Conservation (phyloP, 495 filamentous ascomycete genomes). For the Hypomontagnella submonticulosa region DNA sequence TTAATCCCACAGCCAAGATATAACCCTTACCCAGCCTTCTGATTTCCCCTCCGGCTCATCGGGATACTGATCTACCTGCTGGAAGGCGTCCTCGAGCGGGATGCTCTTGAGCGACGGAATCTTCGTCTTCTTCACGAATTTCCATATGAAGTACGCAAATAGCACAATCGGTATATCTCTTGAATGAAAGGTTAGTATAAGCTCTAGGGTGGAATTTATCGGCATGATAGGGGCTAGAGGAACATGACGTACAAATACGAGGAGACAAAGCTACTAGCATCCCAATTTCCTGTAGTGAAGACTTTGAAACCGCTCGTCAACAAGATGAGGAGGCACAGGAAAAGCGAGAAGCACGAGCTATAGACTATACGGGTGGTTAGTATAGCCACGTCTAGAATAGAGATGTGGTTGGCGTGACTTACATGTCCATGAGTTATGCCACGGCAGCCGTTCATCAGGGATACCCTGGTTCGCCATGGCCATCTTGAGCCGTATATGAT, state of each 20-base stretch:
- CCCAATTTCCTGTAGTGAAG: constrained; percentile 62
- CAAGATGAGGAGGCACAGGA: constrained; percentile 60
- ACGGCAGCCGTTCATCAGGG: constrained; percentile 51
- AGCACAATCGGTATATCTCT: constrained; percentile 67
- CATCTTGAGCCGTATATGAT: constrained; percentile 58
- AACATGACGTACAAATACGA: constrained; percentile 58
- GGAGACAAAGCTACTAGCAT: constrained; percentile 58
- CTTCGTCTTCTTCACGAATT: constrained; percentile 63
- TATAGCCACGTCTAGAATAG: constrained; percentile 2
- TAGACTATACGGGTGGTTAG: constrained; percentile 45
- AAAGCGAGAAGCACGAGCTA: constrained; percentile 51
- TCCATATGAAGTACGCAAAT: constrained; percentile 64
- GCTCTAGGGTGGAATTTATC: neutral
- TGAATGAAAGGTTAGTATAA: constrained; percentile 16
- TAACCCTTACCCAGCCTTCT: constrained; percentile 39
- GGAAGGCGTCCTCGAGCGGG: constrained; percentile 56
- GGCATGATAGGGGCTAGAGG: neutral
- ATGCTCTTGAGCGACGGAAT: constrained; percentile 63
- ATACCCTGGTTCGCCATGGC: constrained; percentile 59
- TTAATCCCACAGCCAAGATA: constrained; percentile 60
- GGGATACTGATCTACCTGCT: constrained; percentile 47
- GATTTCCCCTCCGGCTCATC: constrained; percentile 49
- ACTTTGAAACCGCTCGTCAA: constrained; percentile 60
- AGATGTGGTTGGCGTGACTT: constrained; percentile 8
- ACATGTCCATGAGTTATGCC: constrained; percentile 57